Conservation (phyloP, 805 yeast species). For the Cyberlindnera sargentensis region DNA sequence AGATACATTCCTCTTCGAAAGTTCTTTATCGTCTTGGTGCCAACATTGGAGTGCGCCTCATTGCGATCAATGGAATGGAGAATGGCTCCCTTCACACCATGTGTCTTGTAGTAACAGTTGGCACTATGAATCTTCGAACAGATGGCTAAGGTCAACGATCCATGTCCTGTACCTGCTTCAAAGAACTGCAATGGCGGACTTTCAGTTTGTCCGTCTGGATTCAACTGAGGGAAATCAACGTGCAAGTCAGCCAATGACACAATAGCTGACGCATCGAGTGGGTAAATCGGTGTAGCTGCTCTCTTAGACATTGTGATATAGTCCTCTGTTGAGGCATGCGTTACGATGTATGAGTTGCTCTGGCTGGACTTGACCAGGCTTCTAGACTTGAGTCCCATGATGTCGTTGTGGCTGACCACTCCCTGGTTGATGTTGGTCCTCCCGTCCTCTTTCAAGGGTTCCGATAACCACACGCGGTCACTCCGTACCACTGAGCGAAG, state of each 20-base stretch:
- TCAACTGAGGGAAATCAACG: conserved; percentile 31
- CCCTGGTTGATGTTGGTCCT: conserved; percentile 19
- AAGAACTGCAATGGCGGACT: conserved; percentile 32
- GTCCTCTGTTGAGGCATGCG: conserved; percentile 40
- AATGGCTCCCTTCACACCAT: conserved; percentile 34
- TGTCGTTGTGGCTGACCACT: conserved; percentile 28
- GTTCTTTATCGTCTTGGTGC: conserved; percentile 30
- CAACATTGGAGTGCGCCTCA: conserved; percentile 34
- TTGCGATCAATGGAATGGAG: conserved; percentile 40
- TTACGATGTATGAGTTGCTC: conserved; percentile 27
- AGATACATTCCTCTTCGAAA: conserved; percentile 37
- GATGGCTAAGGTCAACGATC: conserved; percentile 40
- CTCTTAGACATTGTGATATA: conserved; percentile 34
- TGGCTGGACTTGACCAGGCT: conserved; percentile 23
- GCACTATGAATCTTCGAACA: conserved; percentile 37
- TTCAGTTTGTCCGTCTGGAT: conserved; percentile 4
- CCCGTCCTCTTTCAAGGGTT: conserved; percentile 17
- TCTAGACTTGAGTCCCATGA: conserved; percentile 33
- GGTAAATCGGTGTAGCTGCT: conserved; percentile 45
- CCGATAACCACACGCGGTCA: conserved; percentile 20
- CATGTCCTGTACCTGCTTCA: conserved; percentile 54
- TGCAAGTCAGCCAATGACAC: conserved; percentile 41
- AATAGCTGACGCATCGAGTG: conserved; percentile 41
- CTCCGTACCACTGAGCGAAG: conserved; percentile 15
- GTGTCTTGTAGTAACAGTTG: conserved; percentile 28